These are phyloP conservation scores for Globisporangium takayamanum DNA, from an alignment of 352 stramenopile species.

Conservation along the genomic window DNA sequence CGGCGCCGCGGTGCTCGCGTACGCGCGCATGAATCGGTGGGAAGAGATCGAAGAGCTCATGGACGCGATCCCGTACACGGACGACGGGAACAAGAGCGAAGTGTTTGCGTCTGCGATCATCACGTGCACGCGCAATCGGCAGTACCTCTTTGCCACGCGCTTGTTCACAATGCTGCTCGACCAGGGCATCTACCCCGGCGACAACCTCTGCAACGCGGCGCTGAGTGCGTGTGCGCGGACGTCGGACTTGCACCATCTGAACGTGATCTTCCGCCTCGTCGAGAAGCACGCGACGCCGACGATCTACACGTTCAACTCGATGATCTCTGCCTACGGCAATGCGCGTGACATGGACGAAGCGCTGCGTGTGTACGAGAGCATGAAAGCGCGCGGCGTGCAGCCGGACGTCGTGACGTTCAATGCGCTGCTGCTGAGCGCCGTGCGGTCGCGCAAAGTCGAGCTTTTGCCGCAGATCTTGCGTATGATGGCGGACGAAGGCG, in stretches of 20 bases:
- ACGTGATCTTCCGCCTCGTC: constrained; percentile 56
- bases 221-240: constrained; percentile 63
- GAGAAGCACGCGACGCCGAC: constrained; percentile 48
- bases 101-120: constrained; percentile 74
- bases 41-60: constrained; percentile 63
- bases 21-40: constrained; percentile 61
- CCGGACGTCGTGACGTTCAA: constrained; percentile 71
- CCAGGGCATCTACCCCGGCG: constrained; percentile 55
- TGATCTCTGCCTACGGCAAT: constrained; percentile 81
- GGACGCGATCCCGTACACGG: constrained; percentile 47
- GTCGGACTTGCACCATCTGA: constrained; percentile 47
- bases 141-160: constrained; percentile 50
- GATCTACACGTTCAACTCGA: constrained; percentile 77
- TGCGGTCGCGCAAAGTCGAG: constrained; percentile 46
- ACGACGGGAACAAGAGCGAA: constrained; percentile 47
- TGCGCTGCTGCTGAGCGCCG: constrained; percentile 47
- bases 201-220: constrained; percentile 68
- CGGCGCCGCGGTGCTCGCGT: constrained; percentile 58
- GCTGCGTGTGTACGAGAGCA: constrained; percentile 42
- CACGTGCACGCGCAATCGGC: constrained; percentile 62
- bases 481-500: constrained; percentile 32
- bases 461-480: constrained; percentile 48
- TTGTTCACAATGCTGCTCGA: constrained; percentile 64
- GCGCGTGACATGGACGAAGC: constrained; percentile 52
- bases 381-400: constrained; percentile 24